Conservation (phyloP, 176 grass and related monocot species). For the Saccharum officinarum region DNA sequence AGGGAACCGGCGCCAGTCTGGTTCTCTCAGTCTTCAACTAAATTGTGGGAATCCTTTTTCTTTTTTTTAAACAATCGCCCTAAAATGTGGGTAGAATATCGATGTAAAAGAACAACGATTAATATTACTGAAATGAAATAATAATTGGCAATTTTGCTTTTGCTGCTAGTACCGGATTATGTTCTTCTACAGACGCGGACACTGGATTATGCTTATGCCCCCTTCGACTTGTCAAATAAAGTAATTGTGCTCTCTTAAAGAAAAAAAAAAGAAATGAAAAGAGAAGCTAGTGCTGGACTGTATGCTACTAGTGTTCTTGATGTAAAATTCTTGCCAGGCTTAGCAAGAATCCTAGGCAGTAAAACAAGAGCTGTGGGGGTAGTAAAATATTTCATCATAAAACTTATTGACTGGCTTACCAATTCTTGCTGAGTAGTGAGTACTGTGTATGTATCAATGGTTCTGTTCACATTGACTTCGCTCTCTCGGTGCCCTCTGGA, state of each 20-base stretch:
- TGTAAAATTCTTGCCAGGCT: not conserved
- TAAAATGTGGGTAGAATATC: not conserved
- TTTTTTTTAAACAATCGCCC: not conserved
- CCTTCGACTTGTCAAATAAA: not conserved
- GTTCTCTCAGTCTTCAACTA: not conserved
- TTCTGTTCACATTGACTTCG: not conserved
- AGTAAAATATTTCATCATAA: not conserved
- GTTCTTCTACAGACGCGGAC: not conserved
- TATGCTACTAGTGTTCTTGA: too few species aligned
- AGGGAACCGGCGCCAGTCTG: not conserved
- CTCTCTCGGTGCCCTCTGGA: not conserved
- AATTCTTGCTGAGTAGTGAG: conserved; percentile 6
- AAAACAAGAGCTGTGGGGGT: not conserved
- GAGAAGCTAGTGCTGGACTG: not conserved
- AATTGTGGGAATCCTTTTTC: not conserved
- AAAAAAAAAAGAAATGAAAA: not conserved
- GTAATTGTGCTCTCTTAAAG: not conserved
- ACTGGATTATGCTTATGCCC: not conserved
- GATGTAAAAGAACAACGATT: not conserved
- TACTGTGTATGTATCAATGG: not conserved
- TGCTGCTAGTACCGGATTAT: not conserved
- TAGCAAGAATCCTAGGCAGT: not conserved
- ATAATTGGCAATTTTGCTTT: not conserved
- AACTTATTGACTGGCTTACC: not conserved
- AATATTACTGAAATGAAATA: not conserved